Evolutionary conservation across 805 yeast species (phyloP).

Genomic region (Myxozyma neotropica): DNA sequence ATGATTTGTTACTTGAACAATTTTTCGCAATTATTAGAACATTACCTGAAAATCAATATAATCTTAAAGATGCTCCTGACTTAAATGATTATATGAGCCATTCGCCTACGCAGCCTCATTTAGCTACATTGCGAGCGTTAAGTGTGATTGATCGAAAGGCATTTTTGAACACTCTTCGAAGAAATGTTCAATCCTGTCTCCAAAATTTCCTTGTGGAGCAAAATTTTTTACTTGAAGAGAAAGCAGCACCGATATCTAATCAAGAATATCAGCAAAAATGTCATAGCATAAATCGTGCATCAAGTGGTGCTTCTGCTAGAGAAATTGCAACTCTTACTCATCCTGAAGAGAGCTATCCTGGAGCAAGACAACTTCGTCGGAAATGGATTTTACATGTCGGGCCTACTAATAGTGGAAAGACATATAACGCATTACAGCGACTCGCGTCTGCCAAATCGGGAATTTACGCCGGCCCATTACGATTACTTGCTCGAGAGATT

Average conservation of each 20-base stretch:
- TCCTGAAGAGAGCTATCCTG: constrained; percentile 82
- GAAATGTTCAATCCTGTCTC: not conserved
- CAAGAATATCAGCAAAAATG: not conserved
- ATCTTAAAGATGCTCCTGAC: constrained; percentile 12
- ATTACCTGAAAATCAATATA: constrained; percentile 19
- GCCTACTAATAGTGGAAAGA: constrained; percentile 96
- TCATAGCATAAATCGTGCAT: not conserved
- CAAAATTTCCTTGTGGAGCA: not conserved
- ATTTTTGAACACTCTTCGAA: not conserved
- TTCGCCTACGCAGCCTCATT: constrained; percentile 22
- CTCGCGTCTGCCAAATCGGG: constrained; percentile 71
- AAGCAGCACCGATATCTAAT: no score
- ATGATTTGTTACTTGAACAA: not conserved
- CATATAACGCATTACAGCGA: constrained; percentile 75
- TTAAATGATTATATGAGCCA: constrained; percentile 16
- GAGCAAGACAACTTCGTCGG: constrained; percentile 76
- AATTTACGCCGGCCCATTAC: constrained; percentile 90
- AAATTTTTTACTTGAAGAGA: no score
- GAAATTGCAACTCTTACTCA: constrained; percentile 40
- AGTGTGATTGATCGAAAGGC: not conserved
- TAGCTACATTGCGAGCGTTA: constrained; percentile 9
- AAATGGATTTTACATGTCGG: constrained; percentile 92
- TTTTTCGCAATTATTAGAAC: constrained; percentile 1
- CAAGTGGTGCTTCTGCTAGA: not conserved
- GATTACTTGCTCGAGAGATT: constrained; percentile 88